Conservation (phyloP, 2,329 filamentous ascomycete genomes). For the Fusarium pseudocircinatum region DNA sequence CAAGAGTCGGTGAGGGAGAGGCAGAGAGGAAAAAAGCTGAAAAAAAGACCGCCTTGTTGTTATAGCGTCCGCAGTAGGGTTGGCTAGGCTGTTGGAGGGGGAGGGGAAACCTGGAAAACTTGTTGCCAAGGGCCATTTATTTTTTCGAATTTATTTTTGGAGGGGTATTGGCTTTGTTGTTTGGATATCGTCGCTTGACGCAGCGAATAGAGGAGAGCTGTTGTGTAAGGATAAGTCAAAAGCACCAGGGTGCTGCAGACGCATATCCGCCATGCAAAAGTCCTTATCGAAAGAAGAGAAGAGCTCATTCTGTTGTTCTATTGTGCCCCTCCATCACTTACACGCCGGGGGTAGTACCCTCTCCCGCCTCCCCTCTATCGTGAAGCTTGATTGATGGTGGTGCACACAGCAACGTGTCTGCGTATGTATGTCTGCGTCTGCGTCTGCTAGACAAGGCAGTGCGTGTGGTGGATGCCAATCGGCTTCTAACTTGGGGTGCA, state of each 20-base stretch:
- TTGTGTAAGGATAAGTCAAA: slow-evolving; percentile 35
- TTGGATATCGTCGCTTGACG: slow-evolving; percentile 31
- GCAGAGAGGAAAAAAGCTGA: slow-evolving; percentile 6
- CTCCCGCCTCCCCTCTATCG: slow-evolving; percentile 9
- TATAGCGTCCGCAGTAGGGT: slow-evolving; percentile 32
- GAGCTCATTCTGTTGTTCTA: slow-evolving; percentile 27
- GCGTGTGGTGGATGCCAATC: slow-evolving; percentile 42
- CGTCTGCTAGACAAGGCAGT: slow-evolving; percentile 32
- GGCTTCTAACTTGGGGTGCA: slow-evolving; percentile 38
- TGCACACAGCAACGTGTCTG: slow-evolving; percentile 38
- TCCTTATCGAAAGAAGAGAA: slow-evolving; percentile 14
- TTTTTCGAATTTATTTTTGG: slow-evolving; percentile 39
- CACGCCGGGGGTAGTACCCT: slow-evolving; percentile 34
- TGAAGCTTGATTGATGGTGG: slow-evolving; percentile 30
- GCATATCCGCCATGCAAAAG: slow-evolving; percentile 22
- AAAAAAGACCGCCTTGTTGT: slow-evolving; percentile 20
- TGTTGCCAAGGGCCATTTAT: slow-evolving; percentile 32
- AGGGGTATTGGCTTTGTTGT: slow-evolving; percentile 23
- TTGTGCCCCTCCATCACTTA: slow-evolving; percentile 19
- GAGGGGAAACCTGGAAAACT: slow-evolving; percentile 37
- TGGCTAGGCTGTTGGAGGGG: slow-evolving; percentile 22
- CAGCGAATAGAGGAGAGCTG: slow-evolving; percentile 32
- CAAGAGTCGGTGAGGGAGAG: slow-evolving; percentile 40
- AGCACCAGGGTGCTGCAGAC: slow-evolving; percentile 23
- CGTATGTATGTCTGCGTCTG: slow-evolving; percentile 22